Evolutionary conservation across 2,329 filamentous ascomycete genomes (phyloP).

Genomic region (Colletotrichum liriopes): DNA sequence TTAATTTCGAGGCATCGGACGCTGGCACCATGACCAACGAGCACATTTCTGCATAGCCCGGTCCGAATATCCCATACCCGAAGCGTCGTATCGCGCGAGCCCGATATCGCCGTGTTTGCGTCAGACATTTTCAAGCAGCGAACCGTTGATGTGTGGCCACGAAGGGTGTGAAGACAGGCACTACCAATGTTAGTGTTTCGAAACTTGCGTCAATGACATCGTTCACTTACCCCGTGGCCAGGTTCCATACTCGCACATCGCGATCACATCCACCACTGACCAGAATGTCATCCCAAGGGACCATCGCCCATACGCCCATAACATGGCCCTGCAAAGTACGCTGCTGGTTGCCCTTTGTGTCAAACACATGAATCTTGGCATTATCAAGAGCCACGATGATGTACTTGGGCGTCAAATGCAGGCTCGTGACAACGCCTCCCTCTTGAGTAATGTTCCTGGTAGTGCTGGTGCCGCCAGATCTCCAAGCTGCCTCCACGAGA

Average conservation of each 20-base stretch:
- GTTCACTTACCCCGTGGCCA: constrained; percentile 84
- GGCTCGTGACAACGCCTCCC: constrained; percentile 94
- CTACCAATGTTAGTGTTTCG: constrained; percentile 59
- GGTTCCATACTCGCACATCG: constrained; percentile 97
- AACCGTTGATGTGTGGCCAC: constrained; percentile 96
- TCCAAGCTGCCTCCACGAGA: constrained; percentile 97
- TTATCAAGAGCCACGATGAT: constrained; percentile 98
- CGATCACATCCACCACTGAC: constrained; percentile 97
- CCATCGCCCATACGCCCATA: constrained; percentile 99
- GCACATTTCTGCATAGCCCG: constrained; percentile 89
- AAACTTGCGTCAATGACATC: not conserved
- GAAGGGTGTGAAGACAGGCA: constrained; percentile 83
- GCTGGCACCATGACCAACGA: constrained; percentile 95
- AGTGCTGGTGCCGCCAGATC: constrained; percentile 87
- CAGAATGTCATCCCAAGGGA: constrained; percentile 94
- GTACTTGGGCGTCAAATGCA: constrained; percentile 95
- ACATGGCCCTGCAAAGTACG: constrained; percentile 95
- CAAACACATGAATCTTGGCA: constrained; percentile 98
- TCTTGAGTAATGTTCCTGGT: constrained; percentile 94
- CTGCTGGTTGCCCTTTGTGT: constrained; percentile 89
- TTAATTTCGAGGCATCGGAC: constrained; percentile 96
- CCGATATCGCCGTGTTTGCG: constrained; percentile 93
- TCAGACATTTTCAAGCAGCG: constrained; percentile 98
- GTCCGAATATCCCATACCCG: constrained; percentile 95
- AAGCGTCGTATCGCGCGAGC: constrained; percentile 93